These are phyloP conservation scores for Podospora tetraspora DNA, from an alignment of 495 filamentous ascomycete genomes.

Conservation along the genomic window DNA sequence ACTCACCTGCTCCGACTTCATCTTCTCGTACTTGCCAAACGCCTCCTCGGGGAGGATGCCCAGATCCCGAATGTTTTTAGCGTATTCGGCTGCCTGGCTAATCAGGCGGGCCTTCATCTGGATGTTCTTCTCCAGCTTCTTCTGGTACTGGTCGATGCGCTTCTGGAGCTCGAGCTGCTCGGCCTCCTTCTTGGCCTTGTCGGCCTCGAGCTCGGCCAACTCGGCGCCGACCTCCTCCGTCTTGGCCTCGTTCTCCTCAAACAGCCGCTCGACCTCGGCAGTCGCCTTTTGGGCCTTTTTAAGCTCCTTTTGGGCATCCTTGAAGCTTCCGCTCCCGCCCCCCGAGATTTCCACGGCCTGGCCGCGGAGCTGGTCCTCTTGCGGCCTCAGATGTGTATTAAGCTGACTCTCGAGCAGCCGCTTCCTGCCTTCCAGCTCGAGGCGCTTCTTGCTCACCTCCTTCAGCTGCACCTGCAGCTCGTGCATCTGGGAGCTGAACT, in stretches of 20 bases:
- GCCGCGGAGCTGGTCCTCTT: constrained; percentile 79
- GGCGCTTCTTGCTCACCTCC: constrained; percentile 64
- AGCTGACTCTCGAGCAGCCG: constrained; percentile 74
- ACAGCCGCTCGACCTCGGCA: constrained; percentile 57
- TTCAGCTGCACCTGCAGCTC: constrained; percentile 68
- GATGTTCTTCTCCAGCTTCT: constrained; percentile 86
- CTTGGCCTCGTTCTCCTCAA: constrained; percentile 64
- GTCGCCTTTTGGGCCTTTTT: constrained; percentile 63
- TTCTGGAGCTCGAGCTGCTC: constrained; percentile 69
- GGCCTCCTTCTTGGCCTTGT: constrained; percentile 60
- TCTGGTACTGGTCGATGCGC: constrained; percentile 81
- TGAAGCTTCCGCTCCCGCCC: constrained; percentile 59
- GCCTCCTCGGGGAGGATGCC: constrained; percentile 93
- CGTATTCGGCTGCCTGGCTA: constrained; percentile 70
- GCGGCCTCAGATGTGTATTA: constrained; percentile 74
- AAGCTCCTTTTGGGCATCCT: constrained; percentile 75
- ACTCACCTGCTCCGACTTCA: constrained; percentile 65
- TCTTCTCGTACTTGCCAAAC: constrained; percentile 81
- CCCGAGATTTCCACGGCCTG: constrained; percentile 64
- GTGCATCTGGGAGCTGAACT: constrained; percentile 60
- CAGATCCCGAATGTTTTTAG: constrained; percentile 83
- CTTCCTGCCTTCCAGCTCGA: constrained; percentile 77
- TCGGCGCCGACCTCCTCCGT: constrained; percentile 59
- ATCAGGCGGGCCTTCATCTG: constrained; percentile 74
- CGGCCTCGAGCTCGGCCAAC: constrained; percentile 56